Evolutionary conservation across 192 early-diverging fungal species (phyloP).

Genomic region (Coemansia sp.): DNA sequence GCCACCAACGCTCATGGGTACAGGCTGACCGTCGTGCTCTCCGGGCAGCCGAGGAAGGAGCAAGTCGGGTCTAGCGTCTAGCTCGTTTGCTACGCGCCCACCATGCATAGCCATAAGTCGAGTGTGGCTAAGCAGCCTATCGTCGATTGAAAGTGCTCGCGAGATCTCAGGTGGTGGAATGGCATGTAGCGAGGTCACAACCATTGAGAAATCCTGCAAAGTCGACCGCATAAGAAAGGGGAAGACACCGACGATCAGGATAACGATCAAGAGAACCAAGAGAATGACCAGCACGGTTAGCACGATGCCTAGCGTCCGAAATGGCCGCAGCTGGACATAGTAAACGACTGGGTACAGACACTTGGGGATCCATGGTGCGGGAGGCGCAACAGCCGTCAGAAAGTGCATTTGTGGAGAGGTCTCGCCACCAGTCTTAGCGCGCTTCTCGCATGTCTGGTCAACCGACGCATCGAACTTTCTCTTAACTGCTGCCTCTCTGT

Average conservation of each 20-base stretch:
- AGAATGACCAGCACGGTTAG: slow-evolving; percentile 25
- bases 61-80: not conserved
- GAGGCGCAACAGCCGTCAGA: not conserved
- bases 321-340: slow-evolving; percentile 39
- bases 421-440: not conserved
- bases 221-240: slow-evolving; percentile 42
- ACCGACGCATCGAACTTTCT: not conserved
- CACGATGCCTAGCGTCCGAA: slow-evolving; percentile 32
- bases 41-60: not conserved
- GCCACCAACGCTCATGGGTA: not conserved
- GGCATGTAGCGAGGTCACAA: slow-evolving; percentile 30
- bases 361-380: slow-evolving; percentile 8
- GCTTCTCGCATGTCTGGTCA: not conserved
- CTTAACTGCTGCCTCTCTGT: not conserved
- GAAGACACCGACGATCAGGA: slow-evolving; percentile 36
- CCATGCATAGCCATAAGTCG: not conserved
- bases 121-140: not conserved
- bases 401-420: not conserved
- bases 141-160: slow-evolving; percentile 8
- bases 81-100: not conserved
- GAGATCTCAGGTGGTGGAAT: slow-evolving; percentile 26
- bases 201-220: slow-evolving; percentile 40
- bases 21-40: not conserved
- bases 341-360: slow-evolving; percentile 19
- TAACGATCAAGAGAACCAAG: slow-evolving; percentile 33